A percentile compares a stretch with the other conserved stretches of the same genome.
Evolutionary conservation across 352 stramenopile genomes (phyloP).

Genomic region (Phytophthora boehmeriae): DNA sequence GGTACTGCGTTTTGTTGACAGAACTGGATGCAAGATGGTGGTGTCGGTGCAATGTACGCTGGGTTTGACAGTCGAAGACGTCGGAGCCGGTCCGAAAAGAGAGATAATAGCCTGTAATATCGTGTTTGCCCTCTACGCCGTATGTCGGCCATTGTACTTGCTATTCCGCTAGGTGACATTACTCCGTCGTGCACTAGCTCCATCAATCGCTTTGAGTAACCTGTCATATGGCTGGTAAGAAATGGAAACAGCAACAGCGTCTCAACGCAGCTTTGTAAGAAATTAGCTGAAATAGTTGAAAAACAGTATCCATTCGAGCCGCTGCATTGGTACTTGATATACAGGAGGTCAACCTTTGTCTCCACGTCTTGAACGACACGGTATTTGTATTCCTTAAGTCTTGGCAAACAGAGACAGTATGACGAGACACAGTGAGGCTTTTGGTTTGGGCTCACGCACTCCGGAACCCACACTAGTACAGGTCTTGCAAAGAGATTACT

Average conservation of each 20-base stretch:
- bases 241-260: slow-evolving; percentile 4
- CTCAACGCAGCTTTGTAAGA: not conserved
- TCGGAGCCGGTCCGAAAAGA: not conserved
- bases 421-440: not conserved
- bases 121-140: slow-evolving; percentile 1
- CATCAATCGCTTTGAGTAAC: slow-evolving; percentile 3
- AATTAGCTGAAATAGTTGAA: not conserved
- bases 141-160: slow-evolving; percentile 6
- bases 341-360: slow-evolving; percentile 11
- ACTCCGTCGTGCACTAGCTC: slow-evolving; percentile 8
- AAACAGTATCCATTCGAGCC: not conserved
- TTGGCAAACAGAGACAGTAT: not conserved
- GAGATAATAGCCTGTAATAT: slow-evolving; percentile 5
- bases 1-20: not conserved
- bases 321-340: slow-evolving; percentile 14
- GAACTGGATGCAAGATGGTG: not conserved
- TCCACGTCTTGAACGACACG: slow-evolving; percentile 4
- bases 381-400: slow-evolving; percentile 16
- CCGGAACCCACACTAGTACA: not conserved
- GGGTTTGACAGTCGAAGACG: not conserved
- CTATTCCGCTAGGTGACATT: slow-evolving; percentile 1
- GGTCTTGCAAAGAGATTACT: not conserved
- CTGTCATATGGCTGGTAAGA: slow-evolving; percentile 4
- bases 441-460: not conserved
- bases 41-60: not conserved